Evolutionary conservation across 2,329 filamentous ascomycete genomes (phyloP).

Genomic region (Arthrobotrys megalospora): DNA sequence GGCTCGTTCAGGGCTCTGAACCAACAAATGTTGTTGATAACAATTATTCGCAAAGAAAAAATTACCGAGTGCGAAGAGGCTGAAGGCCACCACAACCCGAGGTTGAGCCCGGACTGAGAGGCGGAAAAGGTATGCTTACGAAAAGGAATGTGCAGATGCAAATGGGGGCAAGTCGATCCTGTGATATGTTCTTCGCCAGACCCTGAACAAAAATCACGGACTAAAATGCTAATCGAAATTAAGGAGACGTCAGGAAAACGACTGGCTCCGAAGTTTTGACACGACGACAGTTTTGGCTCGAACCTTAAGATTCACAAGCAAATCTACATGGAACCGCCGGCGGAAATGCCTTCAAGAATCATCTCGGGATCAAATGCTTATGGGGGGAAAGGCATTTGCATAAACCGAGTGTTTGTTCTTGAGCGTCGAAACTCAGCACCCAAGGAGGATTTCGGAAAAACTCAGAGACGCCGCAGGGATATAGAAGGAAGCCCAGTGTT

Average conservation of each 20-base stretch:
- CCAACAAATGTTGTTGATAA: slow-evolving; percentile 12
- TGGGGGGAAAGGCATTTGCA: neutral
- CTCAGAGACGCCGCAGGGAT: slow-evolving; percentile 2
- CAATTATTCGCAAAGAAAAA: slow-evolving; percentile 14
- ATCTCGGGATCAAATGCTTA: slow-evolving; percentile 10
- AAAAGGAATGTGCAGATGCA: slow-evolving; percentile 31
- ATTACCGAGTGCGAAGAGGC: neutral
- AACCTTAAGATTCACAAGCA: slow-evolving; percentile 29
- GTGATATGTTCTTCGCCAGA: slow-evolving; percentile 35
- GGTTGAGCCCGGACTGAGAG: slow-evolving; percentile 13
- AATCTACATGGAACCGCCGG: slow-evolving; percentile 27
- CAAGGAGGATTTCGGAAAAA: slow-evolving; percentile 16
- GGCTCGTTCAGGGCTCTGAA: slow-evolving; percentile 15
- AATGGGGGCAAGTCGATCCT: slow-evolving; percentile 25
- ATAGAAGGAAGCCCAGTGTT: neutral
- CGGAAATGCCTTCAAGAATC: neutral
- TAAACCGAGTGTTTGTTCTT: slow-evolving; percentile 1
- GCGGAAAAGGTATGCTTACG: slow-evolving; percentile 7
- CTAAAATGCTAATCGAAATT: slow-evolving; percentile 43
- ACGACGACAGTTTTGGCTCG: slow-evolving; percentile 3
- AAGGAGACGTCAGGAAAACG: slow-evolving; percentile 40
- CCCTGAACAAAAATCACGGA: slow-evolving; percentile 29
- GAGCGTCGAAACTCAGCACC: neutral
- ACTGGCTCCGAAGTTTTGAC: slow-evolving; percentile 25
- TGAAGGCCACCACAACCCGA: slow-evolving; percentile 9